Percentiles rank a stretch among this genome's conserved stretches.
Evolutionary conservation across 352 stramenopile species (phyloP).

Genomic region (Plasmopara halstedii): DNA sequence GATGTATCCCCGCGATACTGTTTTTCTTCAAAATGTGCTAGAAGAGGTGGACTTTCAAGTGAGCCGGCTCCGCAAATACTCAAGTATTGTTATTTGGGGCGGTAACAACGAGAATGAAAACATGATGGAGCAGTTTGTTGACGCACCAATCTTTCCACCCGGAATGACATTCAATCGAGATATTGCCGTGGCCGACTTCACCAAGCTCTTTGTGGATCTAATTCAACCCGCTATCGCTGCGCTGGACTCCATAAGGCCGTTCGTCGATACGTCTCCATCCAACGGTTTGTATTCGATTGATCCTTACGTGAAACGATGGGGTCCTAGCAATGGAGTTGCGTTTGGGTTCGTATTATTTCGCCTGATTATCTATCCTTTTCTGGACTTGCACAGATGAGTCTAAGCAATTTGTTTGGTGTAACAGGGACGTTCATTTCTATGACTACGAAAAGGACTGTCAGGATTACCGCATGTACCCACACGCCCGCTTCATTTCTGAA

Average conservation of each 20-base stretch:
- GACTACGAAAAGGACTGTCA: constrained; percentile 78
- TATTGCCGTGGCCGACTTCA: constrained; percentile 70
- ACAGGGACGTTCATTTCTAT: constrained; percentile 83
- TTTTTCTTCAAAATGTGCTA: constrained; percentile 48
- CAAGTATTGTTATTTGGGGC: constrained; percentile 84
- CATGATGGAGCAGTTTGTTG: constrained; percentile 77
- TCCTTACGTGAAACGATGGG: constrained; percentile 82
- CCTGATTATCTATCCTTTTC: background rate
- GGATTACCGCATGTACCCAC: constrained; percentile 58
- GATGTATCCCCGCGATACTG: constrained; percentile 66
- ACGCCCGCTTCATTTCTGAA: constrained; percentile 75
- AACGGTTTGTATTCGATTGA: constrained; percentile 72
- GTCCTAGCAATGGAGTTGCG: constrained; percentile 39
- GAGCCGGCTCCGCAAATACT: constrained; percentile 56
- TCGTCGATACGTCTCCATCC: constrained; percentile 83
- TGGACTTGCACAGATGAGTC: constrained; percentile 1
- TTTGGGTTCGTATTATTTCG: constrained; percentile 36
- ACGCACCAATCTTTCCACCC: constrained; percentile 42
- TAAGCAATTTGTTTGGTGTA: background rate
- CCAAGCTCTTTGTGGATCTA: constrained; percentile 72
- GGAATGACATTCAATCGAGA: constrained; percentile 59
- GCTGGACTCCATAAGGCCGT: constrained; percentile 50
- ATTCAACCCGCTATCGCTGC: constrained; percentile 45
- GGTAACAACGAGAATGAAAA: constrained; percentile 89
- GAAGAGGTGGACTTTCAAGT: constrained; percentile 63